A percentile compares a stretch with the other conserved stretches of the same genome.
phyloP scores from a whole-genome alignment of 352 stramenopile genomes.

The Plasmopara viticola region DNA sequence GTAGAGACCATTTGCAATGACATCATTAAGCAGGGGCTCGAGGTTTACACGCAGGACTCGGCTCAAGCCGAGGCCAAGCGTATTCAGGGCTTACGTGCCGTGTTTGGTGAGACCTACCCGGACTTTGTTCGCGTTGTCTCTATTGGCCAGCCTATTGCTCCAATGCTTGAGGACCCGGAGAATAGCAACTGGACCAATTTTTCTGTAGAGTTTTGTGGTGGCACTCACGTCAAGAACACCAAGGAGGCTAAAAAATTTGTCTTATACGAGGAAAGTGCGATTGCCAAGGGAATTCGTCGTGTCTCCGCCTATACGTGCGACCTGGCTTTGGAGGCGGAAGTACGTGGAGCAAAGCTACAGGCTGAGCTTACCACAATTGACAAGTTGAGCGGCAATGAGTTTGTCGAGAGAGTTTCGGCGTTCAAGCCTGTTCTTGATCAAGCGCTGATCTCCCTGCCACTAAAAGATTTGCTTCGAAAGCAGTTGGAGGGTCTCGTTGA shows the following conservation, averaged over 20 bases:
- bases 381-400: slow-evolving; percentile 60
- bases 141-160: slow-evolving; percentile 82
- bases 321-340: slow-evolving; percentile 82
- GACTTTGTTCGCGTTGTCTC: slow-evolving; percentile 97
- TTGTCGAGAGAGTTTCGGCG: slow-evolving; percentile 84
- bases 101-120: slow-evolving; percentile 99
- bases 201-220: slow-evolving; percentile 99
- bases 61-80: slow-evolving; percentile 90
- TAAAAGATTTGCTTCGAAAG: slow-evolving; percentile 82
- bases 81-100: slow-evolving; percentile 94
- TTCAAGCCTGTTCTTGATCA: slow-evolving; percentile 88
- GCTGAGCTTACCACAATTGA: slow-evolving; percentile 69
- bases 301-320: slow-evolving; percentile 92
- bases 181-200: slow-evolving; percentile 88
- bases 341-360: slow-evolving; percentile 76
- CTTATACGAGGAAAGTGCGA: slow-evolving; percentile 94
- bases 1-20: slow-evolving; percentile 86
- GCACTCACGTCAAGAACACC: slow-evolving; percentile 96
- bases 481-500: slow-evolving; percentile 68
- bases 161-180: slow-evolving; percentile 80
- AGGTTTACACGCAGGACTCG: slow-evolving; percentile 90
- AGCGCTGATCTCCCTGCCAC: slow-evolving; percentile 86
- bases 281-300: slow-evolving; percentile 96
- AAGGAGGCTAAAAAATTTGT: slow-evolving; percentile 95
- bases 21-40: slow-evolving; percentile 85